Base-by-base conservation (phyloP, 257 asterid species). In the Eustoma russellianum region DNA sequence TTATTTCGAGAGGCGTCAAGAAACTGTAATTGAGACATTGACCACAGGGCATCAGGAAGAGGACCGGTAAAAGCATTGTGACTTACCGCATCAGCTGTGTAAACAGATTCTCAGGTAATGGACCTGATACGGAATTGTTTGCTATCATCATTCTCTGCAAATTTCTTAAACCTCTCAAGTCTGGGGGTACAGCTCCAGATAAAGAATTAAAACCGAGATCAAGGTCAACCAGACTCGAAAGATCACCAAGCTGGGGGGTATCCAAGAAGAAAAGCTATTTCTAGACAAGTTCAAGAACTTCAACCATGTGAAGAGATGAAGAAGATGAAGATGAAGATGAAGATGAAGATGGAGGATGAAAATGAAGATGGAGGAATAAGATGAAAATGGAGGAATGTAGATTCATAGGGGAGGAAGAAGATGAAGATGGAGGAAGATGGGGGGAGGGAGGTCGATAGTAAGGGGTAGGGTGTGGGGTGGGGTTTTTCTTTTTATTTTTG, bases 191-290 rank as follows among this genome's bases (percentile, higher is more conserved):
- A 10, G 81, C 15, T 18, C 95, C 97, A 7, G 77, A 64, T 19
- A 92, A 67, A 9, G 70, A 60, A 71, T 92, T 92, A 68, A 59
- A 75, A 53, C 94, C 83, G 46, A 92, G 80, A 79, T 92, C 95
- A 74, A 88, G 88, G 52, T 79, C 85, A 72, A 78, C 73, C 61
- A 92, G 72, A 55, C 57, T 72, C 46, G 91, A 70, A 72, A 85
- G 91, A 53, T 69, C 66, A 54, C 95, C 87, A 41, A 92, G 76
- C 61, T 85, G 88, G 56, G 88, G 2, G 97, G 99, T 60, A 92
- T 76, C 3, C 70, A 68, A 61, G 97, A 83, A 13, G 93, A 79
- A 71, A 92, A 78, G 56, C 56, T 78, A 56, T 88, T 92, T 46
- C 76, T 44, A 14, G 99, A 88, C 48, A 92, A 76, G 73, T 85